Conservation (phyloP, 441 rosid species). For the Corymbia calophylla region DNA sequence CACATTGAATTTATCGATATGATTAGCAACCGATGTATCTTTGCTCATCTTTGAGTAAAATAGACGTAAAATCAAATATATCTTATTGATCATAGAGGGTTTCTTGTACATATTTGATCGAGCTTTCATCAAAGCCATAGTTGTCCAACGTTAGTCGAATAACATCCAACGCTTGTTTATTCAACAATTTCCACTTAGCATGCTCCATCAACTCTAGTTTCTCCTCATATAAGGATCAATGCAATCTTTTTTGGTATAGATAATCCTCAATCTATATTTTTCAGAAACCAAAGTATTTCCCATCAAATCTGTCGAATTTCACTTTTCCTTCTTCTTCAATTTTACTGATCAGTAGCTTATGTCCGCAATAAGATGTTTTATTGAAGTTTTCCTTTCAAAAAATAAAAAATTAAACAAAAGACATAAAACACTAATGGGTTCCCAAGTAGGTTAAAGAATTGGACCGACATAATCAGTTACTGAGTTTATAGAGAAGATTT, state of each 20-base stretch:
- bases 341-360: neutral
- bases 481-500: neutral
- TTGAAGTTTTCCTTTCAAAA: neutral
- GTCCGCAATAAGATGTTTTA: neutral
- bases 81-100: accelerated
- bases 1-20: too few species aligned
- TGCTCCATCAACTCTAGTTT: neutral
- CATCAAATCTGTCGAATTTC: neutral
- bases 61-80: too few species aligned
- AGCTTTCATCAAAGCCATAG: neutral
- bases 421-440: too few species aligned
- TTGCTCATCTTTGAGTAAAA: neutral
- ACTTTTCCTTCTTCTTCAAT: too few species aligned
- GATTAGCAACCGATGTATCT: neutral
- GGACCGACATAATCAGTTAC: neutral
- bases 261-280: too few species aligned
- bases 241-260: neutral
- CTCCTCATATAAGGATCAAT: neutral
- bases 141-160: neutral
- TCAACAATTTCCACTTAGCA: neutral
- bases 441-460: neutral
- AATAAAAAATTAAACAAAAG: too few species aligned
- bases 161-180: neutral
- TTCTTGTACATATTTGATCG: too few species aligned
- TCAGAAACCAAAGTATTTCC: too few species aligned